Evolutionary conservation across 495 filamentous ascomycete genomes (phyloP).

Genomic region (Lichina pygmaea): DNA sequence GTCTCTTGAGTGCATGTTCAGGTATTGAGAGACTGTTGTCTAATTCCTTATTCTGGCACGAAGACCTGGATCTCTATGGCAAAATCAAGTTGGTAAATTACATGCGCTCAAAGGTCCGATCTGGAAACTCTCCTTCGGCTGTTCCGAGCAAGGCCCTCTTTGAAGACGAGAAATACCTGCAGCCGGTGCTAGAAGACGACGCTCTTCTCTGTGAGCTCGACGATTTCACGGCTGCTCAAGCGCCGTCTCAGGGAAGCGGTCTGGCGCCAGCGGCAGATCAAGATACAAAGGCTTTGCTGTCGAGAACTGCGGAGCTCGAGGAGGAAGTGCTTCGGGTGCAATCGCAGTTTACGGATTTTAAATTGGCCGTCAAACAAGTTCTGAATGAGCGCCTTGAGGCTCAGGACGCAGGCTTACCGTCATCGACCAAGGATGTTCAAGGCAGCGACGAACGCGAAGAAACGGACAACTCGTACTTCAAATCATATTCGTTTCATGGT

Average conservation of each 20-base stretch:
- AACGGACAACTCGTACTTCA: conserved; percentile 47
- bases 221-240: conserved; percentile 27
- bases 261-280: conserved; percentile 8
- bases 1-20: background rate
- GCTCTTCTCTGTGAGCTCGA: conserved; percentile 63
- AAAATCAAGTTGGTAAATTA: conserved; percentile 73
- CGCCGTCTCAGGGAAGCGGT: conserved; percentile 9
- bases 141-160: conserved; percentile 30
- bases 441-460: conserved; percentile 10
- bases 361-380: conserved; percentile 36
- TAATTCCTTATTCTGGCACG: background rate
- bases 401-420: too few species aligned
- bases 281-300: conserved; percentile 16
- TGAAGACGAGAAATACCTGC: conserved; percentile 47
- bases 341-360: conserved; percentile 44
- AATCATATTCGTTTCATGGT: conserved; percentile 58
- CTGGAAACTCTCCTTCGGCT: conserved; percentile 22
- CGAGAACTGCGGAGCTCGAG: conserved; percentile 29
- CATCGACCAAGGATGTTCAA: too few species aligned
- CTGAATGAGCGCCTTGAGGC: conserved; percentile 39
- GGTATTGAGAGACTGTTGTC: background rate
- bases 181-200: conserved; percentile 75
- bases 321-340: conserved; percentile 46
- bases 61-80: conserved; percentile 56
- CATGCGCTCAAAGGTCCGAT: conserved; percentile 27